These are phyloP conservation scores for Colletotrichum orchidophilum DNA, from an alignment of 2,329 filamentous ascomycete species.

Conservation along the genomic window DNA sequence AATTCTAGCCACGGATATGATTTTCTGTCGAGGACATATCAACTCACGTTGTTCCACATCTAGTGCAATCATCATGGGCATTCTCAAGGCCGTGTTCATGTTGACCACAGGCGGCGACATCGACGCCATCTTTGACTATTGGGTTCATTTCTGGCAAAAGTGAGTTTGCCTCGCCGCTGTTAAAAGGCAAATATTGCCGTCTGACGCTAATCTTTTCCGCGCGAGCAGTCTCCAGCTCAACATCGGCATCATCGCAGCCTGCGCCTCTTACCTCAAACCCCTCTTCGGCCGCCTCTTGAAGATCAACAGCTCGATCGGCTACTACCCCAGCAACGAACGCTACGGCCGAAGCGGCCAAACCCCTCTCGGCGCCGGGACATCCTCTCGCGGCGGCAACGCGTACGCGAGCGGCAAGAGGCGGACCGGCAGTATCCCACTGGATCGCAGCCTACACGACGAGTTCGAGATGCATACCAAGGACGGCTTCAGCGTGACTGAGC, in stretches of 20 bases:
- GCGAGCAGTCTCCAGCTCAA: slow-evolving; percentile 49
- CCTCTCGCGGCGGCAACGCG: slow-evolving; percentile 1
- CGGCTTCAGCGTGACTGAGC: not conserved
- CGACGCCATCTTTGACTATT: slow-evolving; percentile 44
- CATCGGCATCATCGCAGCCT: slow-evolving; percentile 50
- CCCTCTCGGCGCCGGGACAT: not conserved
- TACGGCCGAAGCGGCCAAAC: slow-evolving; percentile 20
- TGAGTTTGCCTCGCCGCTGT: slow-evolving; percentile 38
- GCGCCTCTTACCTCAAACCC: slow-evolving; percentile 49
- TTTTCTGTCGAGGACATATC: not conserved
- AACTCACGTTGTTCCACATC: not conserved
- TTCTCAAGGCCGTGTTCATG: slow-evolving; percentile 49
- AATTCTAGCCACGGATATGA: slow-evolving; percentile 26
- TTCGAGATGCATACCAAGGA: slow-evolving; percentile 2
- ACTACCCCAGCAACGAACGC: slow-evolving; percentile 10
- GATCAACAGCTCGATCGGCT: slow-evolving; percentile 32
- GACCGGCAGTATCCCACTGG: not conserved
- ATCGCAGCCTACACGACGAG: not conserved
- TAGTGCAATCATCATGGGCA: slow-evolving; percentile 50
- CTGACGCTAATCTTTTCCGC: not conserved
- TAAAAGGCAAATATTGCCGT: too few species aligned
- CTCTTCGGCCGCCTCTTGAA: slow-evolving; percentile 42
- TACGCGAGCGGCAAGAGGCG: not conserved
- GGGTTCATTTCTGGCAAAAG: slow-evolving; percentile 45
- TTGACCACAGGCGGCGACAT: slow-evolving; percentile 40